Evolutionary conservation across 441 rosid genomes (phyloP), one percentile per base, ranked within the genome.

Genomic region (Lepidium campestre): DNA sequence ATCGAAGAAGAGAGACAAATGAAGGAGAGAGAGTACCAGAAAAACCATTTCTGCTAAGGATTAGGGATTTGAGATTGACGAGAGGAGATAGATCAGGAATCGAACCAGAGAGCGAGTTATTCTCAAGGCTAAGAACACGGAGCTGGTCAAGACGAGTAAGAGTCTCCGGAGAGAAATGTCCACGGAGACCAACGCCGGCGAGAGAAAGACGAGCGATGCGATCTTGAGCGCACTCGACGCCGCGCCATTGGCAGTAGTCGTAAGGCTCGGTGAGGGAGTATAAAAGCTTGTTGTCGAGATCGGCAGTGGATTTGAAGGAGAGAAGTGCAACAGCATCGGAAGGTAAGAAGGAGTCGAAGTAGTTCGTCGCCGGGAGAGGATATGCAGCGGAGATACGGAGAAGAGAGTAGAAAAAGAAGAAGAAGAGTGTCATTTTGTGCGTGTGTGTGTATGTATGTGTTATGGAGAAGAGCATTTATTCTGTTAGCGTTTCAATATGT

Each of bases 221-320:
- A 65, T 91, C 89, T 46, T 87, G 91, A 23, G 70, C 69, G 63
- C 98, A 92, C 23, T 81, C 81, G 35, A 86, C 90, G 55, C 98
- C 98, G n/a, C 62, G 93, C 96, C 98, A 92, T 67, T 86, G 93
- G 50, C 98, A 92, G 79, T 79, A 89, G 65, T 89, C 96, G 87
- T 81, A 89, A 58, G 83, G 90, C 79, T 86, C 93, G 62, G 81
- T 83, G 74, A 85, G 87, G 10, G 73, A 67, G 85, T 74, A 92
- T 56, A 80, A 76, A 39, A 92, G 95, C 56, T 62, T 76, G 88
- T 83, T 78, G 83, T 82, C 79, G 49, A 78, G 78, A 83, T 92
- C 98, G 27, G 96, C 98, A 15, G 82, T 71, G 46, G 90, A 77
- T 64, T 89, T 87, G 79, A 92, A 92, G 9, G 93, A 81, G 67